Conservation (phyloP, 345 rosid species). For the Ceriops decandra region DNA sequence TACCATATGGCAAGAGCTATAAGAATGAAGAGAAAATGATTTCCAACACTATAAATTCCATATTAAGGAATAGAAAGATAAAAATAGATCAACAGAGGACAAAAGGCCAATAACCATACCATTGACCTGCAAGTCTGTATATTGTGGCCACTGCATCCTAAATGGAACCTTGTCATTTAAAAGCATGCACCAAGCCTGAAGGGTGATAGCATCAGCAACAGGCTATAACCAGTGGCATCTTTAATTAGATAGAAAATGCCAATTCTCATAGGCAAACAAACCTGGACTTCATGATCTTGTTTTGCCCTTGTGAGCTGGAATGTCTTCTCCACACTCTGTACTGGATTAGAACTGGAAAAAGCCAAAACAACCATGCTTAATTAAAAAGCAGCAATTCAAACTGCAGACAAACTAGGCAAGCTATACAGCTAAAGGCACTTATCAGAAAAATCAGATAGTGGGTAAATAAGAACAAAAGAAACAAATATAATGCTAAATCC, state of each 20-base stretch:
- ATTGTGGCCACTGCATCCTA: slow-evolving; percentile 37
- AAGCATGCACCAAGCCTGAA: slow-evolving; percentile 39
- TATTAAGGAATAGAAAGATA: neutral
- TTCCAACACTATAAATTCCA: neutral
- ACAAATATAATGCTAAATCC: no score
- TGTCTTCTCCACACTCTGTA: slow-evolving; percentile 24
- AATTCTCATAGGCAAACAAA: slow-evolving; percentile 7
- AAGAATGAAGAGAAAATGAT: neutral
- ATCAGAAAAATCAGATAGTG: no score
- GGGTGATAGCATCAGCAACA: neutral
- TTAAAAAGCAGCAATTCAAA: neutral
- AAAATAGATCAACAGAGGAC: neutral
- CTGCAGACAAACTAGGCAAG: neutral
- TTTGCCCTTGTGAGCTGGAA: slow-evolving; percentile 25
- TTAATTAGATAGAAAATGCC: neutral
- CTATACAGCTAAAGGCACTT: neutral
- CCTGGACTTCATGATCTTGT: slow-evolving; percentile 35
- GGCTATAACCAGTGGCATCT: neutral
- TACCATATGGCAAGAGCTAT: neutral
- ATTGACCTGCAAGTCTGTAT: slow-evolving; percentile 24
- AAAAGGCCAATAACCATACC: slow-evolving; percentile 19
- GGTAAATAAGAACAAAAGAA: no score
- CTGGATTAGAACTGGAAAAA: slow-evolving; percentile 24
- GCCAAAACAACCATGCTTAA: neutral
- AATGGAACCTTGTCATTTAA: slow-evolving; percentile 29